phyloP scores from a whole-genome alignment of 164 flowering plant species.

The Sedum album region DNA sequence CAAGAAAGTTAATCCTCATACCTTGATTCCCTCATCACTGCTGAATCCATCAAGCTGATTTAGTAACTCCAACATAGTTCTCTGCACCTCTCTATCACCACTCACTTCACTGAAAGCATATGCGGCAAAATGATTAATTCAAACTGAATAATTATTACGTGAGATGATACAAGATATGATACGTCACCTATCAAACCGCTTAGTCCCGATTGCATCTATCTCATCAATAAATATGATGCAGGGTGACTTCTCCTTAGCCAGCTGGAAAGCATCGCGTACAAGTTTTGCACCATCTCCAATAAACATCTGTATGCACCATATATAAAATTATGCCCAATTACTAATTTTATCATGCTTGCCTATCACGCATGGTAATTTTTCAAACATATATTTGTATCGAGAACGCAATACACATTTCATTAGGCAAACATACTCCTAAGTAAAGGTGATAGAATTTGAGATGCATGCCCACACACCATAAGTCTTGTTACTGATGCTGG shows the following conservation, averaged over 20 bases:
- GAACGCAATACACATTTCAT: no score
- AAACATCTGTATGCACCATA: constrained; percentile 62
- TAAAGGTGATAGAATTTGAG: no score
- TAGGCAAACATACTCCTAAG: no score
- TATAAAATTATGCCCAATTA: no score
- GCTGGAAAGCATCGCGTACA: constrained; percentile 86
- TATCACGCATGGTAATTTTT: no score
- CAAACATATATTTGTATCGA: constrained; percentile 16
- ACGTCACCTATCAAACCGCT: constrained; percentile 90
- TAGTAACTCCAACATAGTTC: constrained; percentile 90
- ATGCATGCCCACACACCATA: no score
- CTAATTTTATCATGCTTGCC: no score
- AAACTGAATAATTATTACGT: not conserved
- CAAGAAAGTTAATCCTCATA: constrained; percentile 13
- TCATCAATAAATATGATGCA: constrained; percentile 88
- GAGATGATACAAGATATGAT: not conserved
- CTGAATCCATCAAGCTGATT: constrained; percentile 99
- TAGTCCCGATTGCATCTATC: constrained; percentile 94
- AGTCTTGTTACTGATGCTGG: no score
- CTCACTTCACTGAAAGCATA: constrained; percentile 64
- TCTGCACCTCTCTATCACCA: constrained; percentile 93
- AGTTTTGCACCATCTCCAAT: constrained; percentile 98
- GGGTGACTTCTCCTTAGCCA: constrained; percentile 81
- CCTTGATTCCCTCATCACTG: constrained; percentile 89
- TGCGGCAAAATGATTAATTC: not conserved